Base-by-base conservation (phyloP, 2,329 filamentous ascomycete genomes). In the Fusarium longipes region DNA sequence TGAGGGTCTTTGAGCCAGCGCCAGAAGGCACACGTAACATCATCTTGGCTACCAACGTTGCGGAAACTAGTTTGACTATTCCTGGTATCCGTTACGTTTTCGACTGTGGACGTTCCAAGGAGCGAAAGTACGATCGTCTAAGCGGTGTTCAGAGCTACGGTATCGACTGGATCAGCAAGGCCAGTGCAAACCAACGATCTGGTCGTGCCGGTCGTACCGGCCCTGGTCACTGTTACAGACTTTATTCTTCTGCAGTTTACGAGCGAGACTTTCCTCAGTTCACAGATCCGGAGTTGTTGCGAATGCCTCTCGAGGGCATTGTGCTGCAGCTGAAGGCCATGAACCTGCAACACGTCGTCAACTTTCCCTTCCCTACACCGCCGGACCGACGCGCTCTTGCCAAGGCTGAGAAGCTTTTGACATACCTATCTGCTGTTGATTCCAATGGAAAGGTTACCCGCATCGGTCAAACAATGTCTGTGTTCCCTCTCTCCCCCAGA, bases 101-200 rank as follows among this genome's bases (percentile, higher is more conserved):
- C 65, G 95, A 98, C 77, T 94, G 92, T 68, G 96, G 96, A 32
- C 86, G 96, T 48, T 91, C 92, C 33, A 99, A 99, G 78, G 94
- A 97, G 77, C 91, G 95, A 65, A 91, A 90, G 58, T 98, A 96
- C 73, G 92, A 98, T 75, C 85, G 88, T n/a, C 82, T 87, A 12
- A 97, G 92, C 10, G 95, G 95, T 5, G 95, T 99, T 1, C 96
- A 99, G 77, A 97, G 91, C 74, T 99, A 97, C 76, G 92, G 97
- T 72, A 88, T 99, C 52, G 91, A 91, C 38, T 99, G 95, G 93
- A 96, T 98, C 76, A 97, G 94, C 81, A 98, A 99, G 81, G 96
- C 96, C 27, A 97, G 93, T 76, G 95, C 96, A 9, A 92, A 90
- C 68, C 96, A 99, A 79, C 87, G 96, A 76, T 89, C 93, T 60